Conservation (phyloP, 2,329 filamentous ascomycete genomes). For the Cadophora gregata region DNA sequence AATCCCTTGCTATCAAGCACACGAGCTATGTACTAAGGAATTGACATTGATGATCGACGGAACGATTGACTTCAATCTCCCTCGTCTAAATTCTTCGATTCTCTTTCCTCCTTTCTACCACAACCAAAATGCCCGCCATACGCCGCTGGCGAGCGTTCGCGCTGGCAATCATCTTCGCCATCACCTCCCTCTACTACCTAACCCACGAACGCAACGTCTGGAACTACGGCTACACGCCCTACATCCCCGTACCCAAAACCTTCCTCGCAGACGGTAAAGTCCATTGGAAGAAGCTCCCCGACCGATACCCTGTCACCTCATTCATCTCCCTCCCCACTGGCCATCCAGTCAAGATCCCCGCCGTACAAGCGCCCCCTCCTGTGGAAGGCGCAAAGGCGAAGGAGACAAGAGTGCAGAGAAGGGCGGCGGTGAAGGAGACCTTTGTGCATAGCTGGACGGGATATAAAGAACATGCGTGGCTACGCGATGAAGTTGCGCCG, state of each 20-base stretch:
- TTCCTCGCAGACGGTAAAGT: slow-evolving; percentile 60
- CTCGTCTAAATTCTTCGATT: neutral
- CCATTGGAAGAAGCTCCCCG: slow-evolving; percentile 45
- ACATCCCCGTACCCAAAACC: slow-evolving; percentile 27
- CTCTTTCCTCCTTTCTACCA: neutral
- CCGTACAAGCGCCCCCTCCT: slow-evolving; percentile 37
- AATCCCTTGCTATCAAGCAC: neutral
- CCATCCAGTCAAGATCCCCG: slow-evolving; percentile 37
- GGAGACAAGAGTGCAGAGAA: slow-evolving; percentile 35
- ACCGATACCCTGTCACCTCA: slow-evolving; percentile 40
- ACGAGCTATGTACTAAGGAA: neutral
- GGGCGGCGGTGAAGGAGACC: slow-evolving; percentile 40
- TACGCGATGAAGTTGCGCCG: slow-evolving; percentile 84
- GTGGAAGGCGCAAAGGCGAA: slow-evolving; percentile 35
- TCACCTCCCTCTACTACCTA: slow-evolving; percentile 39
- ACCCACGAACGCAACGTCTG: slow-evolving; percentile 32
- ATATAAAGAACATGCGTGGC: slow-evolving; percentile 81
- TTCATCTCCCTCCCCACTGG: slow-evolving; percentile 41
- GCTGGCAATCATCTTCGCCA: slow-evolving; percentile 33
- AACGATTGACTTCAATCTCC: slow-evolving; percentile 16
- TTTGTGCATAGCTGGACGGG: slow-evolving; percentile 69
- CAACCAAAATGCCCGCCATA: slow-evolving; percentile 32
- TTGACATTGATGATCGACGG: slow-evolving; percentile 26
- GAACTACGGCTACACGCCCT: slow-evolving; percentile 33
- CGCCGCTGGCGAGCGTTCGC: slow-evolving; percentile 39